Evolutionary conservation across 164 flowering plant genomes (phyloP), one percentile per base, ranked within the genome.

Genomic region (Magnolia officinalis): DNA sequence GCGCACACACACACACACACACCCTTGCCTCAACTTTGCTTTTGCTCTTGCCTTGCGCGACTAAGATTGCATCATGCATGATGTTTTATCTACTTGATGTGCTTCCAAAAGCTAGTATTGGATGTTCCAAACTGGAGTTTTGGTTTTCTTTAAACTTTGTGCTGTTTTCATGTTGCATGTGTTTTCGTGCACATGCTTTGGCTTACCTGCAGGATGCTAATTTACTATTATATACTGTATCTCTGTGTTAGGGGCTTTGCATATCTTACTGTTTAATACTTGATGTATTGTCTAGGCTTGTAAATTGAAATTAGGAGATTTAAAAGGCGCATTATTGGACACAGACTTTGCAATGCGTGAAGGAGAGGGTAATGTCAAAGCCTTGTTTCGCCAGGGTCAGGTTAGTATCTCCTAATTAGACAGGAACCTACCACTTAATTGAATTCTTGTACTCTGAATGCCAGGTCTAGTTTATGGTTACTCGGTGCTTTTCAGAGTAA

Each of bases 331-430:
- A 68, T 78, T 92, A 73, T 72, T 92, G 82, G 99, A 96, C 80
- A 83, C 97, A 0, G 98, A 94, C 31, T 94, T 96, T 85, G 98
- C 99, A 2, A 77, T 94, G 80, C 96, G 97, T 59, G 97, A 96
- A 67, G 94, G 88, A 71, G 98, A 89, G 59, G 82, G 87, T 76
- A 96, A 93, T 87, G 97, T 82, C 1, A 96, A 96, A 81, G 99
- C 99, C 51, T 79, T 90, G 73, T 96, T 88, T 80, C 97, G 98
- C 75, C 97, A 93, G 81, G 98, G 99, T 13, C 99, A 96, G 97
- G 99, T 96, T 81, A 79, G 90, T 83, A 2, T 45, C 29, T 58
- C 26, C 70, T 1, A 18, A 37, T 4, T 21, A 20, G 21, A 65
- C 68, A 21, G 31, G 37, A 23, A 29, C 24, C 13, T 23, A 9